Base-by-base conservation (phyloP, 2,329 filamentous ascomycete species). In the Pseudonectria foliicola region DNA sequence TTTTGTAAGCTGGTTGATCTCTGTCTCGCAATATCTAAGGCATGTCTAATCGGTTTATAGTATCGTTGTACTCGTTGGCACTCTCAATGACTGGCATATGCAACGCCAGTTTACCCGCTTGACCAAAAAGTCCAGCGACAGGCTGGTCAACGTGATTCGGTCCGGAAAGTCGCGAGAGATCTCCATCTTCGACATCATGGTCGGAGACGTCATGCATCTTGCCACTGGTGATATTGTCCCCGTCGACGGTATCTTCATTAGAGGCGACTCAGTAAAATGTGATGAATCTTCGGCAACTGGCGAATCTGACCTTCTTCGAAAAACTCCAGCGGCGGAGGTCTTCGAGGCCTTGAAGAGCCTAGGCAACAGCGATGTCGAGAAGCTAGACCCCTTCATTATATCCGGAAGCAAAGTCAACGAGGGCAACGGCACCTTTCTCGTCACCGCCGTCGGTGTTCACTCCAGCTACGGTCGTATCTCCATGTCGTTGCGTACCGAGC, bases 261-360 rank as follows among this genome's bases (percentile, higher is more conserved):
- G 70, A 13, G 66, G 67, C 6, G 63, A 64, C 42, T 56, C 59
- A 4, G 49, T 70, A 39, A 67, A 80, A 55, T 86, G 80, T 49
- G 82, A 85, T 47, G 82, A 86, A 51, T 84, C 80, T 3, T 83
- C 80, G 10, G 78, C 79, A 2, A 85, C 82, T 16, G 82, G 82
- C 45, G 82, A 86, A 59, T 85, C 80, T 1, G 81, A 86, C 48
- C 70, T 80, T 33, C 72, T 85, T 56, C 80, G 77, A 57, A 86
- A 86, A 61, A 75, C 70, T 0, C 56, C 65, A 5, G 79, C 71
- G 10, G 66, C 75, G 10, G 68, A 75, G 31, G 77, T 79, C 31
- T 76, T 72, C 60, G 60, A 68, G 27, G 66, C 65, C 8, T 66
- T 82, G 11, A 40, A 47, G 62, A 70, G 30, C 61, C 67, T 16